phyloP scores from a whole-genome alignment of 306 rosid species.

The Trichosanthes truncata region DNA sequence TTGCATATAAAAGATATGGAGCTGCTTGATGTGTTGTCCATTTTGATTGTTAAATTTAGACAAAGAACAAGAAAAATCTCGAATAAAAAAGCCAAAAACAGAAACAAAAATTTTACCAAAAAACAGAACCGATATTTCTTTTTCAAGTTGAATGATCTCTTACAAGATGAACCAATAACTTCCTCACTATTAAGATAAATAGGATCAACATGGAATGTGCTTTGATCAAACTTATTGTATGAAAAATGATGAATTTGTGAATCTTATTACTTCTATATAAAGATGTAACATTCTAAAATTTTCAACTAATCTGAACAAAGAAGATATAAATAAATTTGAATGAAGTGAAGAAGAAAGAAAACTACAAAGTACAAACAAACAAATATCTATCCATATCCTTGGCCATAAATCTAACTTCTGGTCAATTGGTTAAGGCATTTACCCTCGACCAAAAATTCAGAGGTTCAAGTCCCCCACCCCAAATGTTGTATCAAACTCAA shows the following conservation, averaged over 20 bases:
- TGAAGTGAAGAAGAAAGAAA: not conserved
- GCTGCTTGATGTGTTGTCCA: not conserved
- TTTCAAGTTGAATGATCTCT: not conserved
- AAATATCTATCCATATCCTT: not conserved
- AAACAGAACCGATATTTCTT: not conserved
- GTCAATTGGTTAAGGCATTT: no score
- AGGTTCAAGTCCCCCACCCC: not conserved
- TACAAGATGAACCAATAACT: not conserved
- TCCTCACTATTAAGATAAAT: not conserved
- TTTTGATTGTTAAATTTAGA: not conserved
- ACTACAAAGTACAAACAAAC: not conserved
- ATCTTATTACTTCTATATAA: conserved; percentile 1
- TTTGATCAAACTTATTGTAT: not conserved
- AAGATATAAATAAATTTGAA: conserved; percentile 3
- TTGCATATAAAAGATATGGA: not conserved
- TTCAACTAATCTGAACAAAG: conserved; percentile 1
- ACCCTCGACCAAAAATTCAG: not conserved
- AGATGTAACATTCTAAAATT: not conserved
- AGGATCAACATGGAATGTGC: not conserved
- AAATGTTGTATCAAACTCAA: not conserved
- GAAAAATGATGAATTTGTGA: not conserved
- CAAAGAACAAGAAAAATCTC: not conserved
- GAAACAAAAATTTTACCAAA: not conserved
- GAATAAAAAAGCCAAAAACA: not conserved
- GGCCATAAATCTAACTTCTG: not conserved